Evolutionary conservation across 1,139 yeast genomes (phyloP).

Genomic region (Yamadazyma pseudoaaseri): DNA sequence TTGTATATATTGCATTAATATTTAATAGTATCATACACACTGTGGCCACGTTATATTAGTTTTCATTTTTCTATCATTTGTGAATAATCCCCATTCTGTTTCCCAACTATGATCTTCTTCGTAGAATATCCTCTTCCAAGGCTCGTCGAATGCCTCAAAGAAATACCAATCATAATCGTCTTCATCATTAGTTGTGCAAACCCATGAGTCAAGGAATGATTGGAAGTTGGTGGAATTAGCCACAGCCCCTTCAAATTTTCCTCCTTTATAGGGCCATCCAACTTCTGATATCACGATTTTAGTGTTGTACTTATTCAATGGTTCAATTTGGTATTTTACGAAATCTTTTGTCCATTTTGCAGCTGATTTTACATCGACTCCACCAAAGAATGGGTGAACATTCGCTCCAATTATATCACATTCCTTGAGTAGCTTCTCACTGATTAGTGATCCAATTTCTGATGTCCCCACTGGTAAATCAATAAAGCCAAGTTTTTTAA

Average conservation of each 20-base stretch:
- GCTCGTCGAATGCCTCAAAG: constrained; percentile 74
- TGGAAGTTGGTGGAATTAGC: constrained; percentile 50
- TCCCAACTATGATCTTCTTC: constrained; percentile 56
- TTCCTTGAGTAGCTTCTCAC: constrained; percentile 30
- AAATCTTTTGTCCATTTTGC: constrained; percentile 55
- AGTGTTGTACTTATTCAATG: constrained; percentile 22
- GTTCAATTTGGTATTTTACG: constrained; percentile 42
- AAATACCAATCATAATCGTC: constrained; percentile 52
- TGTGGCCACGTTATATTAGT: constrained; percentile 11
- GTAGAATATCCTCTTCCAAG: constrained; percentile 60
- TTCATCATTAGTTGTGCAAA: constrained; percentile 42
- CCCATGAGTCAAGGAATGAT: constrained; percentile 49
- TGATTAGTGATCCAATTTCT: constrained; percentile 49
- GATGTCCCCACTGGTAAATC: constrained; percentile 55
- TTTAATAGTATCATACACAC: constrained; percentile 5
- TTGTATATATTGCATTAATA: constrained; percentile 1
- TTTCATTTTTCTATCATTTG: constrained; percentile 35
- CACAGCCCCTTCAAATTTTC: constrained; percentile 40
- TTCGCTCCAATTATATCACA: constrained; percentile 65
- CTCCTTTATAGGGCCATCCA: constrained; percentile 75
- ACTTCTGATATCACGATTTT: constrained; percentile 55
- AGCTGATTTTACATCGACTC: constrained; percentile 49
- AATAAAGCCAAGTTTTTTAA: constrained; percentile 28
- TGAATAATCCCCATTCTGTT: constrained; percentile 70
- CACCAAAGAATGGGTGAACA: constrained; percentile 69